These are phyloP conservation scores for Metschnikowia noctiluminum DNA, from an alignment of 805 yeast species.

Conservation along the genomic window DNA sequence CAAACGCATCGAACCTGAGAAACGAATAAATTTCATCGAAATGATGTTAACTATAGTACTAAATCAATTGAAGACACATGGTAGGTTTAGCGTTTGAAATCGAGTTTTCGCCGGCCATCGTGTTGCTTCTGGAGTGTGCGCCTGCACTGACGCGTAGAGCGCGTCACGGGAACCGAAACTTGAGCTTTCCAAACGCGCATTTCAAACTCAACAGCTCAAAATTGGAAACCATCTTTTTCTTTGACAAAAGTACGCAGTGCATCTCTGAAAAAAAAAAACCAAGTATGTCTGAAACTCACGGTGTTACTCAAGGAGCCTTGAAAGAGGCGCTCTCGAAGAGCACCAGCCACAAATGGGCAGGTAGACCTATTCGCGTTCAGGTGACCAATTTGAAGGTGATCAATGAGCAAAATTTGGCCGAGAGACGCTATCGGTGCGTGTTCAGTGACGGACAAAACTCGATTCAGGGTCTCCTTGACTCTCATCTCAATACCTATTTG, in stretches of 20 bases:
- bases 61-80: no score
- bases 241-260: not conserved
- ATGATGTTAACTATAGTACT: no score
- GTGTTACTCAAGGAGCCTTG: constrained; percentile 24
- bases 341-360: constrained; percentile 21
- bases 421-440: constrained; percentile 32
- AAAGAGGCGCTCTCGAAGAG: constrained; percentile 23
- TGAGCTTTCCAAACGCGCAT: not conserved
- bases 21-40: no score
- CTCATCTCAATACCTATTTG: constrained; percentile 41
- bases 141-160: constrained; percentile 1
- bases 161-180: not conserved
- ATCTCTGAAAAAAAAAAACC: not conserved
- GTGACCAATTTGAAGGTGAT: constrained; percentile 33
- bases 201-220: not conserved
- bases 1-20: no score
- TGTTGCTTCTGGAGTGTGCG: not conserved
- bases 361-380: constrained; percentile 32
- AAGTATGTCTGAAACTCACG: constrained; percentile 19
- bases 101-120: not conserved
- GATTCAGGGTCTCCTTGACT: constrained; percentile 37
- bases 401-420: constrained; percentile 20
- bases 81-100: not conserved
- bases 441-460: constrained; percentile 38
- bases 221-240: not conserved